Base-by-base conservation (phyloP, 1,284 basidiomycete genomes). In the Somion occarium region DNA sequence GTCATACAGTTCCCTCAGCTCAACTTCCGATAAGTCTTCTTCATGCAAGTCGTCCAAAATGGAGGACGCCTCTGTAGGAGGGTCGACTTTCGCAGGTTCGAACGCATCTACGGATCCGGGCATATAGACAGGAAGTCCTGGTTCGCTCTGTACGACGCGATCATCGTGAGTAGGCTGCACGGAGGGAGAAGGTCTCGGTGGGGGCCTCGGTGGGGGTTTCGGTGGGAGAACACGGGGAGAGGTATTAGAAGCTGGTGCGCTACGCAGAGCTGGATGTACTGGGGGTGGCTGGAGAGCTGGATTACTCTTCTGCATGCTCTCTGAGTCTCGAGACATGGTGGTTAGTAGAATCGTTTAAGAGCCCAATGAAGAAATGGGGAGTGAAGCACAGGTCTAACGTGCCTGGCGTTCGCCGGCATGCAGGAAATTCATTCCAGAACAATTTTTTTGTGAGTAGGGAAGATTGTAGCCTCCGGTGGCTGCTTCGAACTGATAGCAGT, bases 1-100 rank as follows among this genome's bases (percentile, higher is more conserved):
- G 25, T 85, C 82, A 53, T 82, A 84, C 23, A 80, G 56, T 48
- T 78, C 73, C 38, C 82, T 68, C 20, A 85, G 69, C 56, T 81
- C 69, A 3, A 57, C 60, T 50, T 76, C 65, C 2, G 66, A 61
- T 5, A 68, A 51, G 13, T 57, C 61, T 38, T 62, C 61, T 47
- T 65, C 64, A 3, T 11, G 9, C 13, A 22, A 12, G 13, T 50
- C 49, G 18, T 3, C 37, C 9, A 26, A 20, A 9, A 25, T 3
- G 7, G 30, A 15, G 45, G 37, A 20, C 5, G 38, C 24, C 3
- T 44, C 20, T 9, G 23, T 23, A 12, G 18, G 42, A 37, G 39
- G 11, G 11, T 27, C 25, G 5, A 19, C 25, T 7, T 20, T 24
- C 18, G 25, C 5, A 9, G 24, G 11, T 5, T 44, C 43, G 9